Conservation (phyloP, 768 basidiomycete genomes). For the Kwoniella heveanensis region DNA sequence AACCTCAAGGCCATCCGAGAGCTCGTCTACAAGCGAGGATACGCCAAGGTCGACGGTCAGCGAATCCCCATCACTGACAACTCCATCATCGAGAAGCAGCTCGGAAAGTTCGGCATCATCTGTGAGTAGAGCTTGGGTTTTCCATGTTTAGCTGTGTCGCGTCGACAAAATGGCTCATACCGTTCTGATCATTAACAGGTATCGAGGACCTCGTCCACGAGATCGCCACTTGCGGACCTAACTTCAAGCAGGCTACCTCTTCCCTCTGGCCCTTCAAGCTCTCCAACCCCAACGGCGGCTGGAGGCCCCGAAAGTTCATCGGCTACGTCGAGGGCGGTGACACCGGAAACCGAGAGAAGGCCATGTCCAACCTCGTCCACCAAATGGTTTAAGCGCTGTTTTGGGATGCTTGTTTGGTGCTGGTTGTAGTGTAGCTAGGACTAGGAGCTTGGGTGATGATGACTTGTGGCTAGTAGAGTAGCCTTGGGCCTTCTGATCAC, state of each 20-base stretch:
- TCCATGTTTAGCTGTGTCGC: background rate
- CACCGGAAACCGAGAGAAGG: slow-evolving; percentile 92
- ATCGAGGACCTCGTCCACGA: slow-evolving; percentile 98
- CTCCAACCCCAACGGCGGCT: slow-evolving; percentile 97
- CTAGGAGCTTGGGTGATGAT: background rate
- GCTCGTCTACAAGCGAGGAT: slow-evolving; percentile 98
- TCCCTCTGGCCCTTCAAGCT: slow-evolving; percentile 99
- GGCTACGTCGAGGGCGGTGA: slow-evolving; percentile 88
- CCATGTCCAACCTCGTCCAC: slow-evolving; percentile 96
- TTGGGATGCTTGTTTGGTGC: background rate
- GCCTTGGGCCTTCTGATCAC: background rate
- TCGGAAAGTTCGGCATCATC: slow-evolving; percentile 93
- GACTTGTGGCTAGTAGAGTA: background rate
- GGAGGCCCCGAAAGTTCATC: slow-evolving; percentile 95
- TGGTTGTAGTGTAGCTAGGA: background rate
- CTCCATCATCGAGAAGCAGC: slow-evolving; percentile 81
- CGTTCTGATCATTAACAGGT: slow-evolving; percentile 25
- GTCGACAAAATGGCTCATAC: too few relatives aligned
- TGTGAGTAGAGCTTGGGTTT: slow-evolving; percentile 58
- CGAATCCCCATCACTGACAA: slow-evolving; percentile 95
- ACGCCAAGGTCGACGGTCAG: slow-evolving; percentile 97
- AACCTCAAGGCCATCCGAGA: slow-evolving; percentile 96
- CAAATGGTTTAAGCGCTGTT: slow-evolving; percentile 54
- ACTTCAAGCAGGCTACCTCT: slow-evolving; percentile 90
- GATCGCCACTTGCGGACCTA: slow-evolving; percentile 89